Base-by-base conservation (phyloP, 106 monocot genomes). In the Dendrobium catenatum region DNA sequence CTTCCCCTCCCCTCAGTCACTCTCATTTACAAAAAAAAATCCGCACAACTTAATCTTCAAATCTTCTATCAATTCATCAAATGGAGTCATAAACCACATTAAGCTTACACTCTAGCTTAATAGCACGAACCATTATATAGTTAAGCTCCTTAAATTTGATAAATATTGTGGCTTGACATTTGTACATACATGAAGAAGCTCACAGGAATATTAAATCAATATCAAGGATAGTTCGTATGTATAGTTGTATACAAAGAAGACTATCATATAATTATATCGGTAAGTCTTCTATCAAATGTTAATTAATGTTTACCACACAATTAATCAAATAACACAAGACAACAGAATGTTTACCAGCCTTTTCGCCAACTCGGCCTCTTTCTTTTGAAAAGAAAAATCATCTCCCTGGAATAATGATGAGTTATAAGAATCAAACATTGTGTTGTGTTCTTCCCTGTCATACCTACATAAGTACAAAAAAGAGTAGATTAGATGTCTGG, bases 391-490 rank as follows among this genome's bases (percentile, higher is more conserved):
- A 26, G 90, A 33, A 37, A 37, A 37, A 46, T 94, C 92, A 88
- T 94, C 91, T 44, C 82, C 87, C 76, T 68, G 83, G 88, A 92
- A 88, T 3, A 89, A 76, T 68, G 88, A 88, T 5, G 94, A 88
- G 78, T 82, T 91, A 89, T 94, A 90, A 66, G 82, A 82, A 88
- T 97, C 94, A 85, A 87, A 91, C 92, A 92, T 85, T 47, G 97
- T 97, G 46, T 78, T 89, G 43, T 91, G 94, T 44, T 97, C 97
- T 86, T 97, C 97, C 82, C 94, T 89, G 47, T 97, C 94, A 88
- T 97, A 97, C 97, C 97, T 97, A 74, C 27, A 86, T 13, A 80
- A 59, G 17, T 11, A 44, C 16, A 42, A 80, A 42, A 85, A 1
- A 49, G 22, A 68, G 4, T 49, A 64, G 66, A 68, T 54, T 75